A percentile compares a stretch with the other conserved stretches of the same genome.
Evolutionary conservation across 805 yeast species (phyloP).

Genomic region (Jamesozyma piceae): DNA sequence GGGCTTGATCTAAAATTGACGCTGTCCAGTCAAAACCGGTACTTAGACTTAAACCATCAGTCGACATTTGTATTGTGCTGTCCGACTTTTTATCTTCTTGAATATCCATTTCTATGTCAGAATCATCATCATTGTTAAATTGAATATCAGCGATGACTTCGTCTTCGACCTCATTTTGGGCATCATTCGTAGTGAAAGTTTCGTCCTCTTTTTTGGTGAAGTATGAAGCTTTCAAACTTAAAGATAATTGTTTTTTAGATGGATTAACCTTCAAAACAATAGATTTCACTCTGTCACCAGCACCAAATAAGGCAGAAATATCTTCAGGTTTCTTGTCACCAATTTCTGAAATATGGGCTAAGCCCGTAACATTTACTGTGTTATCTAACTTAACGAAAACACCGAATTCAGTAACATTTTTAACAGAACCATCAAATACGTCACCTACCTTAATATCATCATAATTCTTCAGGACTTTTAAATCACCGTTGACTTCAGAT

Average conservation of each 20-base stretch:
- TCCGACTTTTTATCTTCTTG: constrained; percentile 21
- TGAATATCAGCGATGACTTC: constrained; percentile 23
- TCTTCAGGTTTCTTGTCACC: constrained; percentile 58
- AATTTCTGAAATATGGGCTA: constrained; percentile 79
- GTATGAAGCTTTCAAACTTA: constrained; percentile 93
- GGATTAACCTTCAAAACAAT: constrained; percentile 55
- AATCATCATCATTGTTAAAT: constrained; percentile 26
- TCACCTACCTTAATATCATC: constrained; percentile 65
- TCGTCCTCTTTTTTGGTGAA: constrained; percentile 39
- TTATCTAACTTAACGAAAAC: constrained; percentile 78
- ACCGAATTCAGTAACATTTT: constrained; percentile 77
- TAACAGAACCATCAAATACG: constrained; percentile 67
- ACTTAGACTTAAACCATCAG: constrained; percentile 63
- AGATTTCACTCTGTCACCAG: constrained; percentile 86
- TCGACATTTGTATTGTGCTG: constrained; percentile 14
- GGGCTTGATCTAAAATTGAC: constrained; percentile 72
- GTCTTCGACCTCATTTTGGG: constrained; percentile 22
- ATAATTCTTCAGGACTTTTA: constrained; percentile 47
- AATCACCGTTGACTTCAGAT: constrained; percentile 66
- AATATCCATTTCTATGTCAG: constrained; percentile 22
- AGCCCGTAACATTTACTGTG: constrained; percentile 66
- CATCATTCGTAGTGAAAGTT: neutral
- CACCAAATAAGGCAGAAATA: constrained; percentile 58
- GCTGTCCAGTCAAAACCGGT: constrained; percentile 94
- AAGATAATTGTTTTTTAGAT: constrained; percentile 64